Conservation (phyloP, 2,329 filamentous ascomycete species). For the Trichoderma citrinoviride region DNA sequence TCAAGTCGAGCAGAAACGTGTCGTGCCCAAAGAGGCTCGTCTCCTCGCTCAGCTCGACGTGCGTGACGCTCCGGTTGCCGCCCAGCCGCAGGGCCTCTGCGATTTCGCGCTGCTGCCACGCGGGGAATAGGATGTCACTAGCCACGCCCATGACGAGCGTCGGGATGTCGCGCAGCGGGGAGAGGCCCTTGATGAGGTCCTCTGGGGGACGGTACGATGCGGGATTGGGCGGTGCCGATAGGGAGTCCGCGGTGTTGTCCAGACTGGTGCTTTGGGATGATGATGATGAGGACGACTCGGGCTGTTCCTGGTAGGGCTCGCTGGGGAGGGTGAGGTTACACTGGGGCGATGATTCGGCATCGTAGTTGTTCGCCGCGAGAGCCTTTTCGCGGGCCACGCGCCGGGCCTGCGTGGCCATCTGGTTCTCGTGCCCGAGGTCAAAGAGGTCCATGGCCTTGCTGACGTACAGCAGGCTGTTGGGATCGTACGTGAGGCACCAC, state of each 20-base stretch:
- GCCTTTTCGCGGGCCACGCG: conserved; percentile 59
- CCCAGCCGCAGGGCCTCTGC: conserved; percentile 74
- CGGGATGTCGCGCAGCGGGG: conserved; percentile 69
- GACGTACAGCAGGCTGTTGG: conserved; percentile 92
- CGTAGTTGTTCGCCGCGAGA: conserved; percentile 55
- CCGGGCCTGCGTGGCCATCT: conserved; percentile 59
- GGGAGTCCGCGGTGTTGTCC: conserved; percentile 32
- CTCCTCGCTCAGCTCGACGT: conserved; percentile 91
- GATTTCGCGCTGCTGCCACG: conserved; percentile 96
- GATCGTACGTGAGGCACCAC: conserved; percentile 93
- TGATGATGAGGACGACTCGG: conserved; percentile 33
- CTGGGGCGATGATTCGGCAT: conserved; percentile 39
- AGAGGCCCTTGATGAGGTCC: conserved; percentile 76
- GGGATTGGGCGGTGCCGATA: conserved; percentile 25
- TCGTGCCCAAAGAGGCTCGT: conserved; percentile 95
- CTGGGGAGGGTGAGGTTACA: conserved; percentile 84
- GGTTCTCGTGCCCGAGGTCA: conserved; percentile 74
- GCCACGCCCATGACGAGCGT: conserved; percentile 90
- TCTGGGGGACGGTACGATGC: conserved; percentile 60
- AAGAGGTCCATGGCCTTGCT: conserved; percentile 99
- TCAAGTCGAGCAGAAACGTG: conserved; percentile 87
- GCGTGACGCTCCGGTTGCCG: conserved; percentile 78
- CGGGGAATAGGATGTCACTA: conserved; percentile 93
- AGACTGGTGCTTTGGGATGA: too few relatives aligned
- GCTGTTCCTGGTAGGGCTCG: conserved; percentile 82